Evolutionary conservation across 208 protist species (phyloP).

Genomic region (Acanthamoeba healyi): DNA sequence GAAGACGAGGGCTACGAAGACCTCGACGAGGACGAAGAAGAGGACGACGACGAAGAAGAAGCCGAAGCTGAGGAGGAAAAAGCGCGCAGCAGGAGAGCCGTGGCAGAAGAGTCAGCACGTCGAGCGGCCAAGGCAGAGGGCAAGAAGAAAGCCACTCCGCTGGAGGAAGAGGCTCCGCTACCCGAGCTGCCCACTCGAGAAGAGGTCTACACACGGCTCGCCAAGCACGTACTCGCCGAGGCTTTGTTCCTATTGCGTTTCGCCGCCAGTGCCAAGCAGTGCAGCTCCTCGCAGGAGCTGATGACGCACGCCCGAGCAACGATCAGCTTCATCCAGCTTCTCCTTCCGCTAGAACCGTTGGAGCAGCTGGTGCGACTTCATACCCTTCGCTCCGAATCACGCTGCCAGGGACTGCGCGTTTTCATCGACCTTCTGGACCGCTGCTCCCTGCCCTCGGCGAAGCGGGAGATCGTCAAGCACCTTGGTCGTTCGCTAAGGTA

Average conservation of each 20-base stretch:
- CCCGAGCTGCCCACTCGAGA: constrained; percentile 23
- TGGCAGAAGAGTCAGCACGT: neutral
- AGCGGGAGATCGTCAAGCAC: constrained; percentile 47
- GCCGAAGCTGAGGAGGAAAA: constrained; percentile 17
- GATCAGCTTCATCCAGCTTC: constrained; percentile 43
- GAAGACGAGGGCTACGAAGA: neutral
- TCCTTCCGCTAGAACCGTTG: constrained; percentile 24
- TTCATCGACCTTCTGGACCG: constrained; percentile 59
- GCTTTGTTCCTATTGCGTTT: constrained; percentile 24
- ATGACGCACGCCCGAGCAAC: neutral
- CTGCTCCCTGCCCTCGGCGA: constrained; percentile 38
- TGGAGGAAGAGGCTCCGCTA: neutral
- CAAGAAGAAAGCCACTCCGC: neutral
- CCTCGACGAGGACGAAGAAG: neutral
- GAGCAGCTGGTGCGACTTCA: constrained; percentile 28
- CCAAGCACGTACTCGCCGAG: constrained; percentile 9
- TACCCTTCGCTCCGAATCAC: constrained; percentile 3
- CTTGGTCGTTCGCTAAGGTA: constrained; percentile 7
- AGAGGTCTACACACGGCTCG: constrained; percentile 31
- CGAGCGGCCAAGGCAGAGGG: neutral
- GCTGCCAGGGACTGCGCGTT: neutral
- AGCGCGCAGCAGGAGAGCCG: neutral
- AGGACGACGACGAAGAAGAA: constrained; percentile 19
- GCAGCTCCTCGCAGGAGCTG: neutral
- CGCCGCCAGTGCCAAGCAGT: neutral